These are phyloP conservation scores for Hygrocybe coccinea DNA, from an alignment of 768 basidiomycete species.

Conservation along the genomic window DNA sequence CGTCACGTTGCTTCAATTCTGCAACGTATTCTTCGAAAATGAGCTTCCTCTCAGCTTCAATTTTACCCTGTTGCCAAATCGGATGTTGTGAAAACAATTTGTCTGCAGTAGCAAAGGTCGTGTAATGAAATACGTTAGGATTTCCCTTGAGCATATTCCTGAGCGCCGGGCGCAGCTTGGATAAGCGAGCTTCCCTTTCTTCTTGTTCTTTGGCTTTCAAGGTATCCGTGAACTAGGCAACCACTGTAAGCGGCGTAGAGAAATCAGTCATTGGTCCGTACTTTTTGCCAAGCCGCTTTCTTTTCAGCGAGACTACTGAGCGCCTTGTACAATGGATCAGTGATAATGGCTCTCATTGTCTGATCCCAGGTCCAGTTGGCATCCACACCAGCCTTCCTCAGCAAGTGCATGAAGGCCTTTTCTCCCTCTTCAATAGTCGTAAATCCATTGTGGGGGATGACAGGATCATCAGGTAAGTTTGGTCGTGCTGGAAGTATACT, in stretches of 20 bases:
- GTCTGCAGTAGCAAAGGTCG: constrained; percentile 86
- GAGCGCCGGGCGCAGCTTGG: constrained; percentile 81
- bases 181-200: constrained; percentile 76
- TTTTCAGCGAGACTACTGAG: constrained; percentile 91
- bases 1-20: constrained; percentile 83
- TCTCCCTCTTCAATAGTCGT: constrained; percentile 84
- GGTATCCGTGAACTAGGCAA: constrained; percentile 64
- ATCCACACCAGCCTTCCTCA: constrained; percentile 87
- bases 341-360: constrained; percentile 97
- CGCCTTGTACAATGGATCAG: constrained; percentile 94
- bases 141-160: constrained; percentile 83
- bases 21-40: constrained; percentile 90
- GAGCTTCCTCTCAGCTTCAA: constrained; percentile 79
- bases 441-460: constrained; percentile 89
- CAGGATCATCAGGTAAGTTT: constrained; percentile 79
- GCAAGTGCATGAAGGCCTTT: constrained; percentile 86
- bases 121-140: constrained; percentile 86
- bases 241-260: constrained; percentile 4
- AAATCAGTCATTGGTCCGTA: constrained; percentile 27
- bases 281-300: constrained; percentile 92
- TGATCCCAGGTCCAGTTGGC: constrained; percentile 96
- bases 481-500: constrained; percentile 68
- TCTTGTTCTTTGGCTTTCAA: constrained; percentile 80
- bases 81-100: constrained; percentile 81
- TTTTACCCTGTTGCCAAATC: constrained; percentile 83